Conservation (phyloP, 306 rosid genomes). For the Vachellia collinsii region DNA sequence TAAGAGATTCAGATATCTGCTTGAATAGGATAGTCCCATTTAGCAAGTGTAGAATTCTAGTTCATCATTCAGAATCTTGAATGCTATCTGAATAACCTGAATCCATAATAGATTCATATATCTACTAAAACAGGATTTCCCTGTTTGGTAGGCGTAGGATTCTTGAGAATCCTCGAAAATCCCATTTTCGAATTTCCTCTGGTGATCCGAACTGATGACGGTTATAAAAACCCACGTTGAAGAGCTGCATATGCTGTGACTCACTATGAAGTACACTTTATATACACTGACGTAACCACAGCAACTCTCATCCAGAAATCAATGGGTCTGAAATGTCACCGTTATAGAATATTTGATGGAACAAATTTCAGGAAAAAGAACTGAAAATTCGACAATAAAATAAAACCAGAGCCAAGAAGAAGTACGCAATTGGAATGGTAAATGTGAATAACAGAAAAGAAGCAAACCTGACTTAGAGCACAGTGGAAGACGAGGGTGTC, state of each 20-base stretch:
- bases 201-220: background rate
- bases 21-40: background rate
- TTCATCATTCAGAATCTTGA: background rate
- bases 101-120: background rate
- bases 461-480: constrained; percentile 73
- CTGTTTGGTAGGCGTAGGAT: background rate
- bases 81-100: background rate
- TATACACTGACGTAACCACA: background rate
- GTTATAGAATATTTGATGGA: background rate
- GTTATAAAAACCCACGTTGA: background rate
- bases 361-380: background rate
- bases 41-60: background rate
- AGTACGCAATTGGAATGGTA: background rate
- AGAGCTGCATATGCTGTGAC: background rate
- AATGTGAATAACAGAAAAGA: background rate
- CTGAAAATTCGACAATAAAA: background rate
- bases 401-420: background rate
- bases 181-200: background rate
- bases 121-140: background rate
- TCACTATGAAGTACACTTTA: background rate
- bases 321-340: background rate
- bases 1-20: background rate
- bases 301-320: background rate
- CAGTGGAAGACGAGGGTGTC: constrained; percentile 92
- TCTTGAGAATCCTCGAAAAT: background rate